Conservation (phyloP, 495 filamentous ascomycete species). For the Aspergillus leporis region DNA sequence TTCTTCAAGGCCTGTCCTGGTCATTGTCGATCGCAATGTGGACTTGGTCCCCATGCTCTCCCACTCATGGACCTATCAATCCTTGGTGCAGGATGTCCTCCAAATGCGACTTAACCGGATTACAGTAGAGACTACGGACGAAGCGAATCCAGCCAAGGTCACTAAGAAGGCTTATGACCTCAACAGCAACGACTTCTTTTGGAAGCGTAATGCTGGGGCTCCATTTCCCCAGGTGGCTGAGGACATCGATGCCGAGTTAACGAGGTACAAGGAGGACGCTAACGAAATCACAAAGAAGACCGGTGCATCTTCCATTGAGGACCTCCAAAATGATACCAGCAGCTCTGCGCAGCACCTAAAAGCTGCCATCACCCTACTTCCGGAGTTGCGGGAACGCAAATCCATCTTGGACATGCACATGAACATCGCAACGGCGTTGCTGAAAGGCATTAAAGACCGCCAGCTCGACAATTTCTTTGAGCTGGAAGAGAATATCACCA, state of each 20-base stretch:
- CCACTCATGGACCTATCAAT: constrained; percentile 99
- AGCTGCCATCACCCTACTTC: constrained; percentile 87
- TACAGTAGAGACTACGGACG: constrained; percentile 82
- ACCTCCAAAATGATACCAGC: constrained; percentile 85
- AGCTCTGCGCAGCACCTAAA: constrained; percentile 93
- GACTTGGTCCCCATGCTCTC: constrained; percentile 98
- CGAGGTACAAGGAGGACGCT: constrained; percentile 93
- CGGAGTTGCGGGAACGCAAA: constrained; percentile 91
- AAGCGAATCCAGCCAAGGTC: constrained; percentile 66
- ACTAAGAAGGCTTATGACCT: constrained; percentile 88
- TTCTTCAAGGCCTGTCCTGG: constrained; percentile 75
- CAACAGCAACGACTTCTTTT: constrained; percentile 93
- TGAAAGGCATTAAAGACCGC: constrained; percentile 89
- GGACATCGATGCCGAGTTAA: constrained; percentile 90
- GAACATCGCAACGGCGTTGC: constrained; percentile 87
- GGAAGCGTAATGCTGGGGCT: constrained; percentile 87
- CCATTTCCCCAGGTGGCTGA: constrained; percentile 97
- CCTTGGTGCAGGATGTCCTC: constrained; percentile 90
- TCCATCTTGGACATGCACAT: constrained; percentile 96
- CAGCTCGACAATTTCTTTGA: constrained; percentile 97
- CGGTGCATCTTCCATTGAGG: constrained; percentile 88
- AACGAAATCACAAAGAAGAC: constrained; percentile 94
- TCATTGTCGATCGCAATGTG: constrained; percentile 92
- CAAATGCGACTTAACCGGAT: constrained; percentile 96
- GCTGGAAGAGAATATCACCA: constrained; percentile 89